Base-by-base conservation (phyloP, 1,284 basidiomycete species). In the Ustilago bromivora region DNA sequence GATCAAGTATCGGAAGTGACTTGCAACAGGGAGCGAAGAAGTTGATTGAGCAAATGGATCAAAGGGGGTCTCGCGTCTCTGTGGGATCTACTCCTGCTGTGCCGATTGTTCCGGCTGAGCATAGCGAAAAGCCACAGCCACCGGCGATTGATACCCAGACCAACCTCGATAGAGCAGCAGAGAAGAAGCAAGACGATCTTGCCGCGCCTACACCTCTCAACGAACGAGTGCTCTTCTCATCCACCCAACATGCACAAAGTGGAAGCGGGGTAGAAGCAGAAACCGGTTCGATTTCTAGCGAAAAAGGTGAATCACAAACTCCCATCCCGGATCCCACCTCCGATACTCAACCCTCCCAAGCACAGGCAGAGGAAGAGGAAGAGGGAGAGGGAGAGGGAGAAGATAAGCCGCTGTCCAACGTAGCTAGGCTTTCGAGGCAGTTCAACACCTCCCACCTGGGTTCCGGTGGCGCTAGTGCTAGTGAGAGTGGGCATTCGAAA, bases 171-270 rank as follows among this genome's bases (percentile, higher is more conserved):
- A 79, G 84, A n/a, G 86, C 87, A 19, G 86, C 84, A 6, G 83
- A 87, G 13, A 76, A 68, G 47, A 12, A 40, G 23, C 13, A 47
- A 7, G 76, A 73, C 57, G 54, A 68, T 34, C 15, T 46, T 1
- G 43, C 58, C n/a, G 81, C 67, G 66, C 71, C 86, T 15, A 86
- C 88, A 61, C 79, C 88, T 32, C 65, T 86, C 41, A 71, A 78
- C 56, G 87, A 87, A 53, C 85, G 87, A 46, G 82, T 87, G 47
- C 77, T 66, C 0, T 19, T 35, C 2, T 51, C 54, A 11, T 5
- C 47, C n/a, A 55, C 23, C 31, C 34, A 13, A 15, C 51, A 35
- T 13, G 51, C 17, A 34, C 31, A 13, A 35, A 35, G 51, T 34
- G 51, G 46, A 4, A 47, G 23, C n/a, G 23, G 34, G 6, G 43